These are phyloP conservation scores for Quaeritorhiza haematococci DNA, from an alignment of 371 early-diverging fungal genomes.

Conservation along the genomic window DNA sequence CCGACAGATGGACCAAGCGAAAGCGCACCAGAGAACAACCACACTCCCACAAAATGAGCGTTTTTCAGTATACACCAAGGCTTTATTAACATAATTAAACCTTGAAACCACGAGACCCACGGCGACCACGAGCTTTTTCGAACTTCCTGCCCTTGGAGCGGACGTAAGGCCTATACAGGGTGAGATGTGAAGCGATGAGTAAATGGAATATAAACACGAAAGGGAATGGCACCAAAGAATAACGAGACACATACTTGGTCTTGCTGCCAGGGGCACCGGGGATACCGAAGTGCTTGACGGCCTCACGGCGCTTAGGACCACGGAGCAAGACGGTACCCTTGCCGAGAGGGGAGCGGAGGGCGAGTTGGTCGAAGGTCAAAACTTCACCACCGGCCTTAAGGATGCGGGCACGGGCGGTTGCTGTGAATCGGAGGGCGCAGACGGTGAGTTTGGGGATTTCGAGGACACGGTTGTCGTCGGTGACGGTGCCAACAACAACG, in stretches of 20 bases:
- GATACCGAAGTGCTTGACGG: constrained; percentile 92
- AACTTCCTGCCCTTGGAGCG: constrained; percentile 99
- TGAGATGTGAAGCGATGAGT: not conserved
- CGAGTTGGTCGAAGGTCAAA: constrained; percentile 97
- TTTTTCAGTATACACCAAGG: no score
- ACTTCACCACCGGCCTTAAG: constrained; percentile 97
- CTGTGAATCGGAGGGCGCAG: constrained; percentile 92
- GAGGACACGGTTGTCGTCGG: constrained; percentile 90
- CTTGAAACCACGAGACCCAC: constrained; percentile 93
- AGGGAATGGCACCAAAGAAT: constrained; percentile 1
- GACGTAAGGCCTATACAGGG: constrained; percentile 85
- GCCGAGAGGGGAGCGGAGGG: constrained; percentile 95
- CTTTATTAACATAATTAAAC: no score
- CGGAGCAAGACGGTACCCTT: constrained; percentile 92
- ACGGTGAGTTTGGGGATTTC: constrained; percentile 94
- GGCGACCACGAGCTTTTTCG: constrained; percentile 97
- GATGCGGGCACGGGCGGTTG: constrained; percentile 94
- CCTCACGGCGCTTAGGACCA: constrained; percentile 90
- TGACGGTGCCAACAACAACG: constrained; percentile 92
- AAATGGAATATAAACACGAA: not conserved
- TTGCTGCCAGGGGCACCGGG: constrained; percentile 80
- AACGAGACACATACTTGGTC: constrained; percentile 54
- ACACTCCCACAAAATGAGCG: no score
- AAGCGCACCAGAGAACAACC: no score
- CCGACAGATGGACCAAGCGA: no score